A percentile compares a stretch with the other conserved stretches of the same genome.
These are phyloP conservation scores for Paxillus rubicundulus DNA, from an alignment of 768 basidiomycete genomes.

Conservation along the genomic window DNA sequence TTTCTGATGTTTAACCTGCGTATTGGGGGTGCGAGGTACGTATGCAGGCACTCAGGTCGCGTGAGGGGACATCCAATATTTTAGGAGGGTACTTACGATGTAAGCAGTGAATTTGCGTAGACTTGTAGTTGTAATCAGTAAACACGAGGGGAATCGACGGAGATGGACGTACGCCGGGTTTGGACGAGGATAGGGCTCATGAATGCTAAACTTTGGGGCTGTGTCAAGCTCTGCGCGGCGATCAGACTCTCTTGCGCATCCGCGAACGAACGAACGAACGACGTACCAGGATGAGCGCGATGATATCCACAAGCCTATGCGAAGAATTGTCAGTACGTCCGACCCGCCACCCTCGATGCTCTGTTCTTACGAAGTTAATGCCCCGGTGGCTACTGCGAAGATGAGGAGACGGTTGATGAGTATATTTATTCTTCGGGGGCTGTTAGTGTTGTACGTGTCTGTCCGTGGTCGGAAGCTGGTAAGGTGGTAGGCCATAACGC, in stretches of 20 bases:
- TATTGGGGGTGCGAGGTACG: background rate
- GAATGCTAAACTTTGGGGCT: conserved; percentile 19
- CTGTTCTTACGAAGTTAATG: conserved; percentile 20
- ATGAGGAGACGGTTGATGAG: conserved; percentile 23
- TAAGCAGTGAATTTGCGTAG: conserved; percentile 30
- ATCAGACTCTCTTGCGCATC: background rate
- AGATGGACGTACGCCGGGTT: conserved; percentile 21
- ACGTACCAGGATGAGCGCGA: conserved; percentile 25
- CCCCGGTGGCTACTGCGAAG: conserved; percentile 26
- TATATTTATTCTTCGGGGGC: conserved; percentile 15
- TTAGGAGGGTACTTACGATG: conserved; percentile 19
- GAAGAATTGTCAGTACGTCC: background rate
- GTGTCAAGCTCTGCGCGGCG: conserved; percentile 14
- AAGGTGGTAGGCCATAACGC: conserved; percentile 24
- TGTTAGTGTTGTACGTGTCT: background rate
- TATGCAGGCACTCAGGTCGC: too few relatives aligned
- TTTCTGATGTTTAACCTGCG: conserved; percentile 27
- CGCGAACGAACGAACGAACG: background rate
- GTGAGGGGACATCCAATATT: background rate
- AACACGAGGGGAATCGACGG: background rate
- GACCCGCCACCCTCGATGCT: background rate
- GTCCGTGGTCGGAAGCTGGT: conserved; percentile 10
- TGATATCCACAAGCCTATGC: conserved; percentile 22
- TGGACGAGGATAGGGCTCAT: conserved; percentile 22
- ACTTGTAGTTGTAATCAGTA: conserved; percentile 11